These are phyloP conservation scores for Cercophora sp. DNA, from an alignment of 495 filamentous ascomycete species.

Conservation along the genomic window DNA sequence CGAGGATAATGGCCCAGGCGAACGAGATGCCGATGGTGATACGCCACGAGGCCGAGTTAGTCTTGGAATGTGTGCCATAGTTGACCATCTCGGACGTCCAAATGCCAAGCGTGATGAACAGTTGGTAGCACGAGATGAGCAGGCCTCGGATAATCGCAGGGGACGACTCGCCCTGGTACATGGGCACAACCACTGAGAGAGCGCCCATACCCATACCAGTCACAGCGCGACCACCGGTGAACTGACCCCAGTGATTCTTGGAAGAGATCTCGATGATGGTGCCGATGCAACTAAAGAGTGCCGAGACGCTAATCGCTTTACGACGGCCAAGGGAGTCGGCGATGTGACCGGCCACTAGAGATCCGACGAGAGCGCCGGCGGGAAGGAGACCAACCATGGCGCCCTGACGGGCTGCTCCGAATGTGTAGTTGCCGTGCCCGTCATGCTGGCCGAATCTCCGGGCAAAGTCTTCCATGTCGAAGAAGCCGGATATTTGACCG, in stretches of 20 bases:
- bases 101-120: slow-evolving; percentile 85
- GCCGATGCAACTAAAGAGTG: slow-evolving; percentile 62
- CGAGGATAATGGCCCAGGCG: slow-evolving; percentile 71
- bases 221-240: slow-evolving; percentile 53
- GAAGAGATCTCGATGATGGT: slow-evolving; percentile 65
- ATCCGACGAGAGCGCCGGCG: slow-evolving; percentile 66
- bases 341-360: slow-evolving; percentile 59
- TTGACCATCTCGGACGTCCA: slow-evolving; percentile 80
- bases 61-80: slow-evolving; percentile 59
- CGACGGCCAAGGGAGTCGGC: slow-evolving; percentile 45
- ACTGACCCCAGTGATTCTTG: slow-evolving; percentile 45
- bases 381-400: slow-evolving; percentile 56
- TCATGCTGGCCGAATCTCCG: slow-evolving; percentile 42
- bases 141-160: slow-evolving; percentile 64
- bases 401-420: slow-evolving; percentile 48
- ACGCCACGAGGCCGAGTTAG: slow-evolving; percentile 62
- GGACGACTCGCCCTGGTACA: slow-evolving; percentile 69
- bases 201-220: slow-evolving; percentile 68
- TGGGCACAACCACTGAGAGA: slow-evolving; percentile 66
- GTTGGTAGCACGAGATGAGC: slow-evolving; percentile 71
- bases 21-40: slow-evolving; percentile 79
- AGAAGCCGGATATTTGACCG: slow-evolving; percentile 53
- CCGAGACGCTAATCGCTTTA: slow-evolving; percentile 51
- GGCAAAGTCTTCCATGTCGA: slow-evolving; percentile 55
- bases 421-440: slow-evolving; percentile 29